These are phyloP conservation scores for Gomphus sp. DNA, from an alignment of 1,284 basidiomycete genomes.

Conservation along the genomic window DNA sequence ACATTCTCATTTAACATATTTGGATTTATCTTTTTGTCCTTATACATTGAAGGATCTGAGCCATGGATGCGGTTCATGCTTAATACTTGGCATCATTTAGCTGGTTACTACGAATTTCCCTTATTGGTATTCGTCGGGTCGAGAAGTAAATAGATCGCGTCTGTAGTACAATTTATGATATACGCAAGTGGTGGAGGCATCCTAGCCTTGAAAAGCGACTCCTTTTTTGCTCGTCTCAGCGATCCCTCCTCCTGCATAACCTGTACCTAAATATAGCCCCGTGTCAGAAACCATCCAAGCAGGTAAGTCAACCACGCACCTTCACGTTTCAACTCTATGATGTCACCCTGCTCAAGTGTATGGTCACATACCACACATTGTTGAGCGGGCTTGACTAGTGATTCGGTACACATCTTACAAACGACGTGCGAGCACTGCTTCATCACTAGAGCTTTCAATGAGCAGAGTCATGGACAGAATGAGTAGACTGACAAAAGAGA, in stretches of 20 bases:
- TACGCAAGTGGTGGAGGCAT: too few species aligned
- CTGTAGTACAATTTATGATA: too few species aligned
- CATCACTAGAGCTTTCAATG: conserved; percentile 38
- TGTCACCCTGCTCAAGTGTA: conserved; percentile 34
- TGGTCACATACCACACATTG: conserved; percentile 81
- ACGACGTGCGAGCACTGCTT: conserved; percentile 78
- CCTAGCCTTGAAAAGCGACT: conserved; percentile 72
- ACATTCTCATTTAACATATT: too few species aligned
- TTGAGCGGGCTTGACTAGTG: conserved; percentile 62
- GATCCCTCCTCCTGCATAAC: conserved; percentile 83
- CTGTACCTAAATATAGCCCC: conserved; percentile 52
- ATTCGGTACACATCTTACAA: conserved; percentile 81
- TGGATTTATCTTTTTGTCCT: too few species aligned
- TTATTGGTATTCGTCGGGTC: too few species aligned
- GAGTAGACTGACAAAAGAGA: conserved; percentile 50
- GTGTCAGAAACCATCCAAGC: neutral
- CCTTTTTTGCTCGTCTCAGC: conserved; percentile 74
- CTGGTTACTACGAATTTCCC: too few species aligned
- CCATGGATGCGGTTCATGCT: too few species aligned
- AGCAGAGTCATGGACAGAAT: conserved; percentile 8
- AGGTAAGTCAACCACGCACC: conserved; percentile 30
- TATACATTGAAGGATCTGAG: too few species aligned
- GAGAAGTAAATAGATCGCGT: too few species aligned
- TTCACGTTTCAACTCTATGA: conserved; percentile 71
- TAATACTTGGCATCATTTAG: too few species aligned